These are phyloP conservation scores for Hydnum rufescens DNA, from an alignment of 768 basidiomycete genomes.

Conservation along the genomic window DNA sequence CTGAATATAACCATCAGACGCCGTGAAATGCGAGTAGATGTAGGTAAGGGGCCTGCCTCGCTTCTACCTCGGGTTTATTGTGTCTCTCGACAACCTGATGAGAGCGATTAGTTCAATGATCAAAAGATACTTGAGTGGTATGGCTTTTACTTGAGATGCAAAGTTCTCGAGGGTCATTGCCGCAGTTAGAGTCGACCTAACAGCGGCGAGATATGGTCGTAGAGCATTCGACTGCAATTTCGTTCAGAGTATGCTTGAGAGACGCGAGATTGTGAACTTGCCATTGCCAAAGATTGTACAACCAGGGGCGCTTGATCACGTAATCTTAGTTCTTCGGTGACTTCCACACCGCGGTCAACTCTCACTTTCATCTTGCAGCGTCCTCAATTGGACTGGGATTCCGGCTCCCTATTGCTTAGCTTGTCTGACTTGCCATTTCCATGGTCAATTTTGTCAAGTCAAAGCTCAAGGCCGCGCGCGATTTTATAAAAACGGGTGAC, in stretches of 20 bases:
- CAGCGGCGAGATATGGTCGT: conserved; percentile 88
- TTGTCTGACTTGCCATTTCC: too few species aligned
- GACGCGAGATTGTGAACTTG: too few species aligned
- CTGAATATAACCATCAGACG: conserved; percentile 21
- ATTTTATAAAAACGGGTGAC: conserved; percentile 57
- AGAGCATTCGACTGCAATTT: conserved; percentile 81
- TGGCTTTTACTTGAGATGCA: conserved; percentile 59
- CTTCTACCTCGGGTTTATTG: conserved; percentile 93
- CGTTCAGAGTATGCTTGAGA: too few species aligned
- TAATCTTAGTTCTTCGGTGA: too few species aligned
- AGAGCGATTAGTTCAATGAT: not conserved
- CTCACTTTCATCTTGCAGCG: too few species aligned
- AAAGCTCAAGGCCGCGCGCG: conserved; percentile 64
- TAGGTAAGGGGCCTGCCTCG: conserved; percentile 31
- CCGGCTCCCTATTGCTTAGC: too few species aligned
- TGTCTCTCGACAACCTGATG: conserved; percentile 83
- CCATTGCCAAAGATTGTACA: too few species aligned
- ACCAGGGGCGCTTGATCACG: too few species aligned
- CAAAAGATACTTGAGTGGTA: not conserved
- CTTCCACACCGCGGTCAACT: too few species aligned
- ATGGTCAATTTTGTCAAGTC: conserved; percentile 31
- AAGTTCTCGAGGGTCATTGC: conserved; percentile 96
- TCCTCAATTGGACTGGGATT: too few species aligned
- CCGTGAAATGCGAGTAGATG: not conserved
- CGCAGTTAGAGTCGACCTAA: conserved; percentile 91